These are phyloP conservation scores for Claviceps pazoutovae DNA, from an alignment of 2,329 filamentous ascomycete genomes.

Conservation along the genomic window DNA sequence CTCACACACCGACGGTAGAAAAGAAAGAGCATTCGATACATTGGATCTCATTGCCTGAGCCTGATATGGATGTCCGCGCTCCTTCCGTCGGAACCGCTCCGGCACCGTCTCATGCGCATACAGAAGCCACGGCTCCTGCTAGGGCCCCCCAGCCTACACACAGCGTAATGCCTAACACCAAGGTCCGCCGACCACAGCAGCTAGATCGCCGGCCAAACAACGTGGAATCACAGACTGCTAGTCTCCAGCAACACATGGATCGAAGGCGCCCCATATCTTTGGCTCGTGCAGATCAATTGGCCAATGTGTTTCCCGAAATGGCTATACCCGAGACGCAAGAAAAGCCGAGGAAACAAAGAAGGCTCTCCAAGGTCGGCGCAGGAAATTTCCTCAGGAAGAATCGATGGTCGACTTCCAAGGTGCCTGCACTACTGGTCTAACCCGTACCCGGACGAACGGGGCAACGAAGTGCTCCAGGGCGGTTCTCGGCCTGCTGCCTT, in stretches of 20 bases:
- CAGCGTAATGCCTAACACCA: neutral
- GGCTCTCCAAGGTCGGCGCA: constrained; percentile 18
- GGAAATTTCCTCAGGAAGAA: constrained; percentile 13
- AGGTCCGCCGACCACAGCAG: neutral
- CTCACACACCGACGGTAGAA: constrained; percentile 1
- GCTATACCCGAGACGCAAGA: constrained; percentile 8
- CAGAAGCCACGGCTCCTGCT: neutral
- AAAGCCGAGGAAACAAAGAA: constrained; percentile 13
- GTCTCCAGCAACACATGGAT: constrained; percentile 3
- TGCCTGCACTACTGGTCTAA: constrained; percentile 7
- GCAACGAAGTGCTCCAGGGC: neutral
- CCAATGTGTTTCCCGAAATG: constrained; percentile 13
- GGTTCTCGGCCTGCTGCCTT: neutral
- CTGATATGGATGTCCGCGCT: neutral
- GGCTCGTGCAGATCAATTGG: constrained; percentile 7
- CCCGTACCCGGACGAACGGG: too few relatives aligned
- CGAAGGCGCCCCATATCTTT: constrained; percentile 6
- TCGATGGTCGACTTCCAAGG: constrained; percentile 12
- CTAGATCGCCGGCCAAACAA: constrained; percentile 9
- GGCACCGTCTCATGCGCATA: neutral
- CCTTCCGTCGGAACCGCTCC: neutral
- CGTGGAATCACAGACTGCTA: constrained; percentile 8
- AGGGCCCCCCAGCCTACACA: neutral
- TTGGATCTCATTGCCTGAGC: constrained; percentile 3
- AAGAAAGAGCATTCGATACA: constrained; percentile 5